A percentile compares a stretch with the other conserved stretches of the same genome.
phyloP scores from a whole-genome alignment of 768 basidiomycete genomes.

The Podaxis sp. region DNA sequence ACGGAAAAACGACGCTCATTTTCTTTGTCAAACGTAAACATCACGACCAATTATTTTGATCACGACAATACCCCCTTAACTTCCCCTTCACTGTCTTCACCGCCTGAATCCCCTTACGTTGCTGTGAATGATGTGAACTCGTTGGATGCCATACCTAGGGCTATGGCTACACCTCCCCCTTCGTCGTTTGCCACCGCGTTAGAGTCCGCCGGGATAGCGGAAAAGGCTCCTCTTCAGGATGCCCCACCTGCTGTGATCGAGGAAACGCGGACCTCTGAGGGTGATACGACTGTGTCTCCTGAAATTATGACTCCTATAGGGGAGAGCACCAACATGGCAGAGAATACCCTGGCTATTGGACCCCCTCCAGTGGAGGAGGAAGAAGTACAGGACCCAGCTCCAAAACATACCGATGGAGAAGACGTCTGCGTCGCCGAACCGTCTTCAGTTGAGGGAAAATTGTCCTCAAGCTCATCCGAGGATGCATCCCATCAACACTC shows the following conservation, averaged over 20 bases:
- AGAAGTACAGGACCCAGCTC: background rate
- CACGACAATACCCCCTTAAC: constrained; percentile 22
- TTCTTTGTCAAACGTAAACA: constrained; percentile 25
- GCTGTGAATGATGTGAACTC: background rate
- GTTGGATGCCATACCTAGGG: background rate
- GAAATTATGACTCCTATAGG: background rate
- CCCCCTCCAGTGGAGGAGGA: constrained; percentile 2
- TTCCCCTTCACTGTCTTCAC: constrained; percentile 26
- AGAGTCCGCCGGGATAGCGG: background rate
- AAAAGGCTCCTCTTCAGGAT: background rate
- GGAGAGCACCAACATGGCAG: background rate
- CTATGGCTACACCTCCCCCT: background rate
- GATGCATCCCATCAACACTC: too few species aligned
- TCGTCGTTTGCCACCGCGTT: constrained; percentile 1
- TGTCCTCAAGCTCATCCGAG: background rate
- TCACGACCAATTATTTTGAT: constrained; percentile 18
- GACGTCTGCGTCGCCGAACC: background rate
- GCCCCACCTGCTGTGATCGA: background rate
- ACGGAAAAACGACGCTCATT: constrained; percentile 24
- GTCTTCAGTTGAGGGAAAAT: background rate
- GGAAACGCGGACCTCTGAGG: background rate
- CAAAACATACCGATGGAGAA: background rate
- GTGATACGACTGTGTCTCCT: background rate
- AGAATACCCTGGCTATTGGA: background rate
- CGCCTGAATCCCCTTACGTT: constrained; percentile 22